Percentiles rank a stretch among this genome's conserved stretches.
Evolutionary conservation across 345 rosid species (phyloP).

Genomic region (Bruguiera parviflora): DNA sequence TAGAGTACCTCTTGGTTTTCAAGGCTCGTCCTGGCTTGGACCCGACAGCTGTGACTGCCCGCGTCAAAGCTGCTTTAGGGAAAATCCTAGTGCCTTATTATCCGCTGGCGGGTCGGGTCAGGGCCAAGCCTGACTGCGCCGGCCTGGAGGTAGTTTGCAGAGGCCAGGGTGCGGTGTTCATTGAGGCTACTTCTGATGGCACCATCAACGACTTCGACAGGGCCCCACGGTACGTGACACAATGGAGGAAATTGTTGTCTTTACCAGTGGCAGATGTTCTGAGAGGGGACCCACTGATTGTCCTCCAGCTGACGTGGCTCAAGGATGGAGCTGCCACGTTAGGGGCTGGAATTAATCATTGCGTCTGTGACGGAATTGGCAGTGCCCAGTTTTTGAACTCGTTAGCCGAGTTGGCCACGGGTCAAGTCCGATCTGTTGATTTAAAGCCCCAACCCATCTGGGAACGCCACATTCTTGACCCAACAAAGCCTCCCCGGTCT

Average conservation of each 20-base stretch:
- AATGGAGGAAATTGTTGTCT: slow-evolving; percentile 69
- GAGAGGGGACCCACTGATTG: slow-evolving; percentile 67
- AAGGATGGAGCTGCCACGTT: slow-evolving; percentile 62
- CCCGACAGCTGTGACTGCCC: slow-evolving; percentile 28
- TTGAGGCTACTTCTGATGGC: slow-evolving; percentile 51
- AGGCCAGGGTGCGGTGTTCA: slow-evolving; percentile 64
- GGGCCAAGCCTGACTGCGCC: slow-evolving; percentile 38
- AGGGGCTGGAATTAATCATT: slow-evolving; percentile 69
- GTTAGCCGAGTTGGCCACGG: slow-evolving; percentile 49
- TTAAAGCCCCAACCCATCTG: slow-evolving; percentile 44
- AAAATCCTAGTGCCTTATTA: slow-evolving; percentile 61
- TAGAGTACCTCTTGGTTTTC: slow-evolving; percentile 69
- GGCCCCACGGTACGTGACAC: slow-evolving; percentile 56
- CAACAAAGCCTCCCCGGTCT: slow-evolving; percentile 9
- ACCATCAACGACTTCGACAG: slow-evolving; percentile 41
- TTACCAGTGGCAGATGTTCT: slow-evolving; percentile 62
- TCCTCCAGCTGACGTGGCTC: slow-evolving; percentile 87
- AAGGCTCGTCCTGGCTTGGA: slow-evolving; percentile 32
- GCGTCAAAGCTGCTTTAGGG: slow-evolving; percentile 58
- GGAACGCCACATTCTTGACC: slow-evolving; percentile 72
- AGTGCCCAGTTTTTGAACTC: slow-evolving; percentile 64
- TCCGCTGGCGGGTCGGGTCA: slow-evolving; percentile 81
- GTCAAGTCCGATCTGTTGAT: slow-evolving; percentile 18
- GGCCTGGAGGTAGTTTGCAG: slow-evolving; percentile 62
- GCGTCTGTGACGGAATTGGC: slow-evolving; percentile 72